phyloP scores from a whole-genome alignment of 805 yeast genomes.

The Saturnispora dispora region DNA sequence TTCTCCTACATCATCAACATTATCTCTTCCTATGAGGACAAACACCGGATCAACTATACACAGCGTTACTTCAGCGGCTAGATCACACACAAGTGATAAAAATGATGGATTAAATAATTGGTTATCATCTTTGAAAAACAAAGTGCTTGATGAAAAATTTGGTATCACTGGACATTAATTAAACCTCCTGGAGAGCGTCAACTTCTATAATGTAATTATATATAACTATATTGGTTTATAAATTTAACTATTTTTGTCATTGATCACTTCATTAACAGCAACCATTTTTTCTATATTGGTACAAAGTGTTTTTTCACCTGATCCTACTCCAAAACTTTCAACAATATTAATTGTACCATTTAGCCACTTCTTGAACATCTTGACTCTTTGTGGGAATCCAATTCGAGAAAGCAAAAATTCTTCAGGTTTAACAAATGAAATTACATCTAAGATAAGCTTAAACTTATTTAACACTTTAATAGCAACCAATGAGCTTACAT shows the following conservation, averaged over 20 bases:
- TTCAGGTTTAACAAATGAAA: conserved; percentile 63
- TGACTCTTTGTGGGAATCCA: conserved; percentile 68
- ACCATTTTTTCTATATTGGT: conserved; percentile 23
- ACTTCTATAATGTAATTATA: not conserved
- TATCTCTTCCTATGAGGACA: conserved; percentile 1
- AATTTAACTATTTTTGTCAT: not conserved
- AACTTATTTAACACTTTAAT: conserved; percentile 72
- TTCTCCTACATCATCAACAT: not conserved
- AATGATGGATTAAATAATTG: conserved; percentile 38
- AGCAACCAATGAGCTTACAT: conserved; percentile 76
- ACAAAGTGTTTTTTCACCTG: conserved; percentile 58
- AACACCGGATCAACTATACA: not conserved
- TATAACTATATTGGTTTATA: not conserved
- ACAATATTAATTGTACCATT: conserved; percentile 34
- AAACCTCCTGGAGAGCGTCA: not conserved
- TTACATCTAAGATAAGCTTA: conserved; percentile 73
- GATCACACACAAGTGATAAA: not conserved
- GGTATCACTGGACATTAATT: conserved; percentile 19
- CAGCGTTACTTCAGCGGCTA: not conserved
- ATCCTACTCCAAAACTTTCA: conserved; percentile 47
- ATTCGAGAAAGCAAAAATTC: conserved; percentile 62
- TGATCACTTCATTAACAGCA: conserved; percentile 10
- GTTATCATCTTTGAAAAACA: conserved; percentile 44
- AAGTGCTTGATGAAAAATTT: conserved; percentile 29
- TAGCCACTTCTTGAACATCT: conserved; percentile 50